phyloP scores from a whole-genome alignment of 2,329 filamentous ascomycete species.

The Clathrospora elynae region DNA sequence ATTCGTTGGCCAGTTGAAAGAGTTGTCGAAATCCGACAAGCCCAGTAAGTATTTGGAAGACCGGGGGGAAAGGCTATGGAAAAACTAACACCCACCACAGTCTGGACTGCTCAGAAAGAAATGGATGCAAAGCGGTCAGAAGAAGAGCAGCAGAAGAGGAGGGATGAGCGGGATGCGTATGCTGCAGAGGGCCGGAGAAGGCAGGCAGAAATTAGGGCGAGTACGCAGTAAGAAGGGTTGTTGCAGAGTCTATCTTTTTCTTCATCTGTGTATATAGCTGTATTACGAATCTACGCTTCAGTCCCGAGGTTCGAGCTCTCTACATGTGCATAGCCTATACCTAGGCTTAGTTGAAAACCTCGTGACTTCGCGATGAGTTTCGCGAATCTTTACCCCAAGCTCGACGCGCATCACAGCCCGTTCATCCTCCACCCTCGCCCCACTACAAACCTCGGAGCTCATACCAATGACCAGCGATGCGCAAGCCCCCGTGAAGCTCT shows the following conservation, averaged over 20 bases:
- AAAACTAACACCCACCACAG: conserved; percentile 28
- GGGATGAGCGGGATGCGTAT: conserved; percentile 40
- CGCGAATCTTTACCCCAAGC: conserved; percentile 6
- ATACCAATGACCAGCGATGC: conserved; percentile 50
- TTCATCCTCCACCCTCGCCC: conserved; percentile 21
- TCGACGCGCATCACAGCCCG: conserved; percentile 25
- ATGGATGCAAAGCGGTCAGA: conserved; percentile 38
- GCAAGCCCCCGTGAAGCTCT: conserved; percentile 73
- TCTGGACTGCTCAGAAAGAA: conserved; percentile 46
- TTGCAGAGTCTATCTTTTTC: conserved; percentile 5
- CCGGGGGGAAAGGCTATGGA: background rate
- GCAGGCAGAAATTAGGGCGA: conserved; percentile 43
- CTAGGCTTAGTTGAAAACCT: conserved; percentile 1
- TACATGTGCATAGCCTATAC: background rate
- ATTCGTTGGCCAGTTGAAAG: conserved; percentile 82
- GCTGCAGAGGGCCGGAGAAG: conserved; percentile 41
- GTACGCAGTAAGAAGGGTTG: conserved; percentile 27
- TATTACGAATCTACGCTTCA: conserved; percentile 26
- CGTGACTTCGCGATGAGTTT: conserved; percentile 35
- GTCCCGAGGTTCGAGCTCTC: background rate
- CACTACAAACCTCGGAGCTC: conserved; percentile 23
- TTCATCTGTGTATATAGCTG: conserved; percentile 22
- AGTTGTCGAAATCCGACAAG: conserved; percentile 88
- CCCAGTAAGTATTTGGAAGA: conserved; percentile 66
- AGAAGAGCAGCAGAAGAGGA: conserved; percentile 31